Evolutionary conservation across 202 grass and related monocot species (phyloP).

Genomic region (Zoysia matrella): DNA sequence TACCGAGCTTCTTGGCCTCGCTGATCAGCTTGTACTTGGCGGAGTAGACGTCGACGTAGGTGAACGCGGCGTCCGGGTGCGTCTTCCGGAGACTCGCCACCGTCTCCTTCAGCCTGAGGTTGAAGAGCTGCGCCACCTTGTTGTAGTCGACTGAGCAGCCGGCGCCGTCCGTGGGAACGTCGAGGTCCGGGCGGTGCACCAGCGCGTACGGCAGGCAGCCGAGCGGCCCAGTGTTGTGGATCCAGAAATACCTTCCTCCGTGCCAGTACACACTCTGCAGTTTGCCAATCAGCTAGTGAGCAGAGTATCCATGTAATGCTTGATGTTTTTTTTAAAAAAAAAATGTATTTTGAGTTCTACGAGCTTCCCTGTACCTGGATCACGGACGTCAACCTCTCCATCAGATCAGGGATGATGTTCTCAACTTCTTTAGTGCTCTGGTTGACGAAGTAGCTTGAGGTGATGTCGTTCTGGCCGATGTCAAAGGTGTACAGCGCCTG

Average conservation of each 20-base stretch:
- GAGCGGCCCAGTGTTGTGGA: slow-evolving; percentile 83
- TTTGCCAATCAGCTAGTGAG: slow-evolving; percentile 9
- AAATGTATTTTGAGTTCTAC: background rate
- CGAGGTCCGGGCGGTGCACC: slow-evolving; percentile 41
- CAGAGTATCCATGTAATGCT: background rate
- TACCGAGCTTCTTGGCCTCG: slow-evolving; percentile 73
- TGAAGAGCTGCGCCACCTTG: slow-evolving; percentile 71
- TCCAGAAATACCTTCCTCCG: slow-evolving; percentile 84
- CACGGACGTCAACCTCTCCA: slow-evolving; percentile 63
- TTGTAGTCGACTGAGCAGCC: slow-evolving; percentile 75
- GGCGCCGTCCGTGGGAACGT: slow-evolving; percentile 32
- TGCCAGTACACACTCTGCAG: slow-evolving; percentile 50
- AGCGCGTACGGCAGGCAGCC: slow-evolving; percentile 85
- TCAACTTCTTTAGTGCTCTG: slow-evolving; percentile 59
- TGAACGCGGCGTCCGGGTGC: slow-evolving; percentile 58
- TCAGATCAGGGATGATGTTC: slow-evolving; percentile 69
- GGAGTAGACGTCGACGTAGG: slow-evolving; percentile 80
- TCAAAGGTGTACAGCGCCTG: slow-evolving; percentile 92
- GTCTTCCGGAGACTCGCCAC: slow-evolving; percentile 62
- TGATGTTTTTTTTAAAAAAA: background rate
- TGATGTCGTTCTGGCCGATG: slow-evolving; percentile 90
- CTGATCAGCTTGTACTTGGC: slow-evolving; percentile 79
- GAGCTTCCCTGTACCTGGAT: slow-evolving; percentile 52
- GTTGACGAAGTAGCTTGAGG: slow-evolving; percentile 67
- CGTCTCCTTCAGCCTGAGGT: slow-evolving; percentile 67